Percentiles rank a stretch among this genome's conserved stretches.
These are phyloP conservation scores for Blastobotrys aristatus DNA, from an alignment of 1,139 yeast species.

Conservation along the genomic window DNA sequence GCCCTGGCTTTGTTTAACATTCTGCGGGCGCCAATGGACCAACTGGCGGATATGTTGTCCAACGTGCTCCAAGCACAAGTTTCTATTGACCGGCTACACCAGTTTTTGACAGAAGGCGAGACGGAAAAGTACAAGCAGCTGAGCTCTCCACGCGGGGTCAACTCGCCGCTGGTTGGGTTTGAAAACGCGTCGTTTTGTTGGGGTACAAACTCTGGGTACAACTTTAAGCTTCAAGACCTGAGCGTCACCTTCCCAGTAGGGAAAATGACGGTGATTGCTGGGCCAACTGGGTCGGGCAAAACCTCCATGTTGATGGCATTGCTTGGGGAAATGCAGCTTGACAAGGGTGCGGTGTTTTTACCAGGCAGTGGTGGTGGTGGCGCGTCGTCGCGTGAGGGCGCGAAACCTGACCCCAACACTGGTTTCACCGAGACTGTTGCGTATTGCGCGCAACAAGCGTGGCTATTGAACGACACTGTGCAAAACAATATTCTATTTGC, in stretches of 20 bases:
- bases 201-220: constrained; percentile 42
- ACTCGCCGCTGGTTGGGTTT: constrained; percentile 72
- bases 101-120: constrained; percentile 72
- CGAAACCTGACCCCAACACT: constrained; percentile 61
- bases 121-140: constrained; percentile 80
- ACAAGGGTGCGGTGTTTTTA: constrained; percentile 65
- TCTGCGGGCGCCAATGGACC: constrained; percentile 81
- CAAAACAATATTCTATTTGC: constrained; percentile 79
- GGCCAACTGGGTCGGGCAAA: constrained; percentile 95
- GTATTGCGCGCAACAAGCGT: constrained; percentile 91
- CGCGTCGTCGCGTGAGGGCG: constrained; percentile 58
- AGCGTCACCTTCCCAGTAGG: constrained; percentile 65
- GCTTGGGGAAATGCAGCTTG: constrained; percentile 86
- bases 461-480: constrained; percentile 88
- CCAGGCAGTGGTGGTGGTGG: too few relatives aligned
- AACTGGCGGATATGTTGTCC: constrained; percentile 81
- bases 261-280: constrained; percentile 77
- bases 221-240: constrained; percentile 73
- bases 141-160: constrained; percentile 45
- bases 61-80: constrained; percentile 83
- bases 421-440: constrained; percentile 91
- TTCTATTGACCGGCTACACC: constrained; percentile 78
- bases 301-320: constrained; percentile 85
- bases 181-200: constrained; percentile 80
- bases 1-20: constrained; percentile 79